A percentile compares a stretch with the other conserved stretches of the same genome.
Evolutionary conservation across 352 stramenopile species (phyloP).

Genomic region (Salisapilia sapeloensis): DNA sequence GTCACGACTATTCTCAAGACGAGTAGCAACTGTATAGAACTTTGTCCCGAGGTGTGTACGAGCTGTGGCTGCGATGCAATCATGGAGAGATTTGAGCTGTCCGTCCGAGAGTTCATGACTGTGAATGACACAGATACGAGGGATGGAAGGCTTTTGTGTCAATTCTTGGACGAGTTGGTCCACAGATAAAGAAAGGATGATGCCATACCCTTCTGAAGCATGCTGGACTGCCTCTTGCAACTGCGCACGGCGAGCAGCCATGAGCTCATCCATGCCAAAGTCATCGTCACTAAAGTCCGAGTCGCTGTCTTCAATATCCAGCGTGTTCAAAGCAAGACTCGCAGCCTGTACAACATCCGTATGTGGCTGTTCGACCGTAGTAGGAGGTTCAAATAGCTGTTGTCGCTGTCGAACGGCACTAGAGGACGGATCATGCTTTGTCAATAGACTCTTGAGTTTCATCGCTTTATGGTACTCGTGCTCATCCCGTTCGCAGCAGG

Average conservation of each 20-base stretch:
- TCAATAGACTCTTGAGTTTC: slow-evolving; percentile 41
- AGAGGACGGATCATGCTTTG: slow-evolving; percentile 30
- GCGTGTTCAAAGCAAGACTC: slow-evolving; percentile 6
- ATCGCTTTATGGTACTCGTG: slow-evolving; percentile 40
- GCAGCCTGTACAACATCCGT: slow-evolving; percentile 1
- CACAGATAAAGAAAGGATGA: slow-evolving; percentile 16
- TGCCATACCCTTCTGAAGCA: slow-evolving; percentile 26
- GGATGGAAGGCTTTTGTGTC: slow-evolving; percentile 12
- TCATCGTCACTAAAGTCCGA: slow-evolving; percentile 11
- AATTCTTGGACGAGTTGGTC: slow-evolving; percentile 17
- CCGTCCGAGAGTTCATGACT: too few relatives aligned
- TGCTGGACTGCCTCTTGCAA: slow-evolving; percentile 21
- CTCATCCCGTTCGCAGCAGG: slow-evolving; percentile 43
- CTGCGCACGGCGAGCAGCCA: slow-evolving; percentile 18
- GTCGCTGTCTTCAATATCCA: slow-evolving; percentile 30
- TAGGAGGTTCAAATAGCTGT: slow-evolving; percentile 27
- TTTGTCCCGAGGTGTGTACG: slow-evolving; percentile 32
- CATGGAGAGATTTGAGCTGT: slow-evolving; percentile 7
- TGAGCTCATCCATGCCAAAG: slow-evolving; percentile 14
- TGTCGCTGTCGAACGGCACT: slow-evolving; percentile 33
- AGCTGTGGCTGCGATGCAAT: slow-evolving; percentile 20
- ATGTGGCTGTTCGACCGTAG: not conserved
- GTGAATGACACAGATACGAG: slow-evolving; percentile 13
- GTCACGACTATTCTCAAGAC: not conserved
- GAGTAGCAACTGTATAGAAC: slow-evolving; percentile 21